Evolutionary conservation across 352 stramenopile genomes (phyloP).

Genomic region (Pythium utonaiense): DNA sequence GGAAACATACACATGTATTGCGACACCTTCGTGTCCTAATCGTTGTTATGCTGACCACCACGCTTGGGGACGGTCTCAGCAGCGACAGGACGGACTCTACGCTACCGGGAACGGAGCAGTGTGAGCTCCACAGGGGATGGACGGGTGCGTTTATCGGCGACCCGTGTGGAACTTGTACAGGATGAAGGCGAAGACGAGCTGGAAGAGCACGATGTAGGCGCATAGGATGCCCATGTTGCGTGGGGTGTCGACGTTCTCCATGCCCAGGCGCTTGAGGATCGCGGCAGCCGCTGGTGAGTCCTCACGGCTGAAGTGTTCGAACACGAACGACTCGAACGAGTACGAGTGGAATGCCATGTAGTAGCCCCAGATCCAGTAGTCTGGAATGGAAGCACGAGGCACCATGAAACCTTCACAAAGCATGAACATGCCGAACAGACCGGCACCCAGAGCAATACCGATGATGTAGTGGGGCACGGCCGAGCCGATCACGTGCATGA

Average conservation of each 20-base stretch:
- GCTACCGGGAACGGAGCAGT: not conserved
- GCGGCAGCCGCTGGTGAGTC: not conserved
- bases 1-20: too few relatives aligned
- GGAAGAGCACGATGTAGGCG: conserved; percentile 23
- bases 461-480: conserved; percentile 85
- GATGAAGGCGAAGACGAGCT: conserved; percentile 42
- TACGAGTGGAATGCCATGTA: conserved; percentile 64
- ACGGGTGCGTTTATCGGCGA: conserved; percentile 19
- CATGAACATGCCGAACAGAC: conserved; percentile 86
- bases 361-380: conserved; percentile 48
- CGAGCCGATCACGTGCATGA: conserved; percentile 76
- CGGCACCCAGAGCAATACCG: conserved; percentile 76
- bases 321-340: conserved; percentile 49
- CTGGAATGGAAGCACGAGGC: conserved; percentile 37
- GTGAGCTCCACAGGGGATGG: not conserved
- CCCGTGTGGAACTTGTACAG: conserved; percentile 61
- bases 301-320: conserved; percentile 36
- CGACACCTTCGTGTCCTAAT: too few relatives aligned
- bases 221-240: conserved; percentile 30
- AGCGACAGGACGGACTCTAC: not conserved
- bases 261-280: conserved; percentile 25
- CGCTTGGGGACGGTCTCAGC: not conserved
- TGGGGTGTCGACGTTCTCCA: conserved; percentile 27
- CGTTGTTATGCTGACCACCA: too few relatives aligned
- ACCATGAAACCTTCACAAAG: conserved; percentile 87